Conservation (phyloP, 352 stramenopile species). For the Pythium catenulatum region DNA sequence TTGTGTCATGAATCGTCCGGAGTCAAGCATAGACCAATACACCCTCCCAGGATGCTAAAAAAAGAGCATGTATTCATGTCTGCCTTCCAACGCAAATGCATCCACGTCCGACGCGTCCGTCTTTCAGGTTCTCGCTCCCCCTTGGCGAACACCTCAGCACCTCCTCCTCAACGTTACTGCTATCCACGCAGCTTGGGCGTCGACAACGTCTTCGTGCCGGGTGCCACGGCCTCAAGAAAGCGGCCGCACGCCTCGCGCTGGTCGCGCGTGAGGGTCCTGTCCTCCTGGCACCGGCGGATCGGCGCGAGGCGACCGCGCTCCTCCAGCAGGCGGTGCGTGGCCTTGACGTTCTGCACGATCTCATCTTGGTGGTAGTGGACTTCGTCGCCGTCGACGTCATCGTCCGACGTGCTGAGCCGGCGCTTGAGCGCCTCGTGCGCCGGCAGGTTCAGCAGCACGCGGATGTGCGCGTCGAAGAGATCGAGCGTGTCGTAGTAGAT, state of each 20-base stretch:
- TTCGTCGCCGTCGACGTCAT: neutral
- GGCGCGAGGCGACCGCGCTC: neutral
- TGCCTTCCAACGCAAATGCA: too few relatives aligned
- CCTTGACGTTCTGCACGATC: neutral
- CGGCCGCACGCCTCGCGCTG: neutral
- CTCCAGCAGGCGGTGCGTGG: neutral
- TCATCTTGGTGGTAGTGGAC: neutral
- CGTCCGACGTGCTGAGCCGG: too few relatives aligned
- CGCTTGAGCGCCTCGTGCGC: slow-evolving; percentile 22
- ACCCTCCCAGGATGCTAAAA: too few relatives aligned
- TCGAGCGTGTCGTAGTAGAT: slow-evolving; percentile 30
- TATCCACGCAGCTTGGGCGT: slow-evolving; percentile 10
- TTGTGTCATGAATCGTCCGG: too few relatives aligned
- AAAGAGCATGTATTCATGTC: too few relatives aligned
- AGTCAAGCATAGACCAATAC: too few relatives aligned
- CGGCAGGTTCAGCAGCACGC: slow-evolving; percentile 6
- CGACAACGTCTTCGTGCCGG: slow-evolving; percentile 2
- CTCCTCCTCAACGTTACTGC: too few relatives aligned
- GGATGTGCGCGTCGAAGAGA: neutral
- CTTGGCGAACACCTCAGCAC: too few relatives aligned
- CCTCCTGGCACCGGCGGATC: slow-evolving; percentile 13
- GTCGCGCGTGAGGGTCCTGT: slow-evolving; percentile 9
- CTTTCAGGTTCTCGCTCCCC: too few relatives aligned
- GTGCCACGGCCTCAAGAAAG: slow-evolving; percentile 3
- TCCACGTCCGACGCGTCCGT: too few relatives aligned